Base-by-base conservation (phyloP, 352 stramenopile genomes). In the Saprolegnia diclina region DNA sequence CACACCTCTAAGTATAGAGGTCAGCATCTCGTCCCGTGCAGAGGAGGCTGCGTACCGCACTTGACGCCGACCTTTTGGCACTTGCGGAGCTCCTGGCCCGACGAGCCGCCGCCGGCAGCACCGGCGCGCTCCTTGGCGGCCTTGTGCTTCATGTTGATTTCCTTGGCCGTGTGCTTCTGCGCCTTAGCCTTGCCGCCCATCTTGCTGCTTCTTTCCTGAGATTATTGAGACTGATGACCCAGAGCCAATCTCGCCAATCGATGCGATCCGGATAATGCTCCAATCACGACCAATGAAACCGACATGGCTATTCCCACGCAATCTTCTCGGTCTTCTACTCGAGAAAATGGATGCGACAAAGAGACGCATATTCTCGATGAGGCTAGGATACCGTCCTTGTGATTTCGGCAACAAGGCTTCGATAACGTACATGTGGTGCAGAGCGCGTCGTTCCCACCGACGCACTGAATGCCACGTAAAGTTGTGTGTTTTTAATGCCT, bases 141-240 rank as follows among this genome's bases (percentile, higher is more conserved):
- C 42, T 66, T 66, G 57, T 55, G 69, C 73, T 87, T 85, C 56
- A 78, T 72, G 26, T 79, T 71, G 40, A 90, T 75, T 40, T 90
- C 82, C 67, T 83, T 83, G 11, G 82, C 82, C 67, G 82, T 88
- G 71, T 90, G 82, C 73, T 90, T 90, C 77, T 88, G 82, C 71
- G 88, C 86, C 64, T 88, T 90, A 19, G 82, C 82, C 74, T 89
- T 89, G 73, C 81, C 81, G 45, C 80, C 81, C 81, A 90, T 90
- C 40, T 5, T 74, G 32, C 22, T 65, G 35, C 26, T 71, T 42
- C 50, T 67, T 56, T 29, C 57, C 37, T 38, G 16, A 1, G 35
- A 35, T 18, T 16, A 18, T 35, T 48, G 19, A 48, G 16, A 64
- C 24, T 40, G 24, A 29, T 35, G 29, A 35, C 29, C 29, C 29